Percentiles rank a stretch among this genome's conserved stretches.
Conservation (phyloP, 179 eudicot species). For the Pouteria campechiana region DNA sequence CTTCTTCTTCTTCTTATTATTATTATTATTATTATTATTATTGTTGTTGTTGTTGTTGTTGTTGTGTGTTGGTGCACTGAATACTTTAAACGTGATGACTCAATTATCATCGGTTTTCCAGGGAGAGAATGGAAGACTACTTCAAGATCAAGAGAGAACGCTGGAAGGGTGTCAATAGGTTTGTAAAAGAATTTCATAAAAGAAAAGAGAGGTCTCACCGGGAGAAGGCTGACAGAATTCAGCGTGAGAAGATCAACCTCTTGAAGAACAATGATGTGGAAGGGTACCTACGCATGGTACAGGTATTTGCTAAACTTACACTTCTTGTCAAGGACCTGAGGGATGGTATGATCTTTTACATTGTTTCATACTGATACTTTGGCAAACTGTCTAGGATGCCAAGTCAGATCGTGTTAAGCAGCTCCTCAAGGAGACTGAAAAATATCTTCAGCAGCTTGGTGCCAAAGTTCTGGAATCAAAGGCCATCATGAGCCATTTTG, state of each 20-base stretch:
- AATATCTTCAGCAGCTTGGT: conserved; percentile 87
- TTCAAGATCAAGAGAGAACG: conserved; percentile 88
- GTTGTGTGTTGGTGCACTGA: no score
- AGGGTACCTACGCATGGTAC: conserved; percentile 98
- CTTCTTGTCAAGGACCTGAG: no score
- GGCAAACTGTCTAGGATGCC: conserved; percentile 48
- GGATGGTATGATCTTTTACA: no score
- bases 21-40: no score
- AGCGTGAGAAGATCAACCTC: conserved; percentile 92
- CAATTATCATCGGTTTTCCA: no score
- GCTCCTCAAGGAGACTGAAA: conserved; percentile 91
- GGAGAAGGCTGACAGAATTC: conserved; percentile 95
- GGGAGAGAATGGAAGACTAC: conserved; percentile 87
- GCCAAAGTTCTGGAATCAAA: conserved; percentile 83
- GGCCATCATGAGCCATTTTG: conserved; percentile 32
- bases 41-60: no score
- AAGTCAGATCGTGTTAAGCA: conserved; percentile 94
- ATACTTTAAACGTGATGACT: background rate
- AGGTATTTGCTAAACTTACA: no score
- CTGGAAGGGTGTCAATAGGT: conserved; percentile 78
- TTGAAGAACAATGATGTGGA: conserved; percentile 98
- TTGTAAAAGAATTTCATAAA: conserved; percentile 88
- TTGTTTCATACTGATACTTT: background rate
- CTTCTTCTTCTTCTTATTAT: no score
- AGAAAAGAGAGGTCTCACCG: conserved; percentile 87